Evolutionary conservation across 2,329 filamentous ascomycete species (phyloP).

Genomic region (Cytospora piceae): DNA sequence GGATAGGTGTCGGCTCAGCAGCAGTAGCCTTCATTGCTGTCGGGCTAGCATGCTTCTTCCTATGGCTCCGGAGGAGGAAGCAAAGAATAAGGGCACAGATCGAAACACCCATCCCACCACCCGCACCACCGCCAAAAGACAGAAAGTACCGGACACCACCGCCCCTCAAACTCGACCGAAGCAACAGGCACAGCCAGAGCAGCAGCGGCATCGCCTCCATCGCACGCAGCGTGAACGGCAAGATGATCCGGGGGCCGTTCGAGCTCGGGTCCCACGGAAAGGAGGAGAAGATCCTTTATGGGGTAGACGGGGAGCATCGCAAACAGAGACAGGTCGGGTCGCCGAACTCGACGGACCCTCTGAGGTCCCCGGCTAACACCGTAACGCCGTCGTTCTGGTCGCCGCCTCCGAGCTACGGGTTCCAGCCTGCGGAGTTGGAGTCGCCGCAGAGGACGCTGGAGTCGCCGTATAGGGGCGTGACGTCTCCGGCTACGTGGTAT

Average conservation of each 20-base stretch:
- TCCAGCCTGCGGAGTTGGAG: constrained; percentile 28
- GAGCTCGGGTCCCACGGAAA: constrained; percentile 18
- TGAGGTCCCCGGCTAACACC: constrained; percentile 2
- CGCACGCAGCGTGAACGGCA: constrained; percentile 17
- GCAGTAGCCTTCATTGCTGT: constrained; percentile 32
- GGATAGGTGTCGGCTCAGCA: constrained; percentile 36
- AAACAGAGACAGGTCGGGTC: constrained; percentile 14
- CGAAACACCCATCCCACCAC: constrained; percentile 15
- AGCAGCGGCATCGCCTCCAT: constrained; percentile 15
- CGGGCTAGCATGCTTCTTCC: constrained; percentile 30
- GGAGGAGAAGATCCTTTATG: constrained; percentile 11
- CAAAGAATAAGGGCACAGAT: constrained; percentile 20
- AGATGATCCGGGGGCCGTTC: constrained; percentile 25
- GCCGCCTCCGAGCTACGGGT: constrained; percentile 21
- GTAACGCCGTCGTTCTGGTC: constrained; percentile 19
- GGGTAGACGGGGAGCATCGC: constrained; percentile 12
- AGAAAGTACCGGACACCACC: constrained; percentile 11
- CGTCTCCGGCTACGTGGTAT: constrained; percentile 6
- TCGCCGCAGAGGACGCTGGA: constrained; percentile 27
- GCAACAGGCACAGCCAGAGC: not conserved
- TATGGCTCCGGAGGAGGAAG: constrained; percentile 34
- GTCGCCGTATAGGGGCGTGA: constrained; percentile 19
- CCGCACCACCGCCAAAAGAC: constrained; percentile 22
- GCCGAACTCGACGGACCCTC: constrained; percentile 12
- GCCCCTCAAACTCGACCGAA: constrained; percentile 5